These are phyloP conservation scores for Leccinellum albellum DNA, from an alignment of 768 basidiomycete genomes.

Conservation along the genomic window DNA sequence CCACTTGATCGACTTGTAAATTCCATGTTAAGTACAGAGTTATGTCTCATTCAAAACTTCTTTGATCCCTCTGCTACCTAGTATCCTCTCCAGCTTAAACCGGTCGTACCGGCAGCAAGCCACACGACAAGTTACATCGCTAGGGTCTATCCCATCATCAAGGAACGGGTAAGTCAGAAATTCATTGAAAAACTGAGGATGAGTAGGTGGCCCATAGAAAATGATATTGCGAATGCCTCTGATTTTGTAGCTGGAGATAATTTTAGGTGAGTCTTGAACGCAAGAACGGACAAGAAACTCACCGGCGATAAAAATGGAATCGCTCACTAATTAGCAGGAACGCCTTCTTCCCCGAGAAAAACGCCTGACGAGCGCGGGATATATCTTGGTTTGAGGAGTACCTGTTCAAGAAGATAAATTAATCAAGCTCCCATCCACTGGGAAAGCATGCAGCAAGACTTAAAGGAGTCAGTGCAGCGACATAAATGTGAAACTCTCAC, in stretches of 20 bases:
- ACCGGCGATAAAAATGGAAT: constrained; percentile 97
- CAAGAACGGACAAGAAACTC: constrained; percentile 10
- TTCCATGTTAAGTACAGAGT: too few species aligned
- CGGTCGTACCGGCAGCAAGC: constrained; percentile 88
- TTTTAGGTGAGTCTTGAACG: not conserved
- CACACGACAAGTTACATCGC: constrained; percentile 78
- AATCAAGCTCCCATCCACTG: not conserved
- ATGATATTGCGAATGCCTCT: constrained; percentile 89
- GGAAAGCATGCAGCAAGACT: not conserved
- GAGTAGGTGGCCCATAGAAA: constrained; percentile 90
- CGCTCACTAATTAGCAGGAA: constrained; percentile 92
- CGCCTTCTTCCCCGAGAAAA: constrained; percentile 82
- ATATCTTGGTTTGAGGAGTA: constrained; percentile 95
- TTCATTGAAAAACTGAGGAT: constrained; percentile 90
- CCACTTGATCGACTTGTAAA: too few species aligned
- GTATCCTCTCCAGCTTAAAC: constrained; percentile 81
- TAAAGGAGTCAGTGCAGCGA: not conserved
- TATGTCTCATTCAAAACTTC: constrained; percentile 14
- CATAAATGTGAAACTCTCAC: constrained; percentile 39
- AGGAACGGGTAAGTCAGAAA: constrained; percentile 87
- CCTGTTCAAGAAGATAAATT: constrained; percentile 36
- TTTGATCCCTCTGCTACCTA: constrained; percentile 24
- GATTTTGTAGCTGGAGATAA: constrained; percentile 73
- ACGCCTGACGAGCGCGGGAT: constrained; percentile 86
- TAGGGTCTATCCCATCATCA: constrained; percentile 80